Evolutionary conservation across 192 early-diverging fungal species (phyloP), one percentile per base, ranked within the genome.

Genomic region (Coemansia reversa): DNA sequence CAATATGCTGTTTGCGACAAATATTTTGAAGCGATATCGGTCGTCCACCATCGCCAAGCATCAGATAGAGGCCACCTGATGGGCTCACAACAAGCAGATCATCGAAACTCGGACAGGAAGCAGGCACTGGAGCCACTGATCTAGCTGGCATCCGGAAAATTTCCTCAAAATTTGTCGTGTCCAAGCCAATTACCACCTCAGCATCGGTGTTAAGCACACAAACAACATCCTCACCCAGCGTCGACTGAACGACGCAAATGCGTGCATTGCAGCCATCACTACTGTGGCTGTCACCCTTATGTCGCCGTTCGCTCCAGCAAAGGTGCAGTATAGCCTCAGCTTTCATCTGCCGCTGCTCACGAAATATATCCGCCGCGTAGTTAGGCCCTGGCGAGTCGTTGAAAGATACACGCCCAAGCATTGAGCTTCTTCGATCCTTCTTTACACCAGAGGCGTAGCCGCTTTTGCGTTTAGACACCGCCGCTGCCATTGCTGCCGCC

Each of bases 351-450:
- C 68, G 72, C 45, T 80, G 77, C 52, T 80, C 77, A 33, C 72
- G 61, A 32, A 80, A 71, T 49, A 70, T 60, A 47, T 80, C 77
- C 16, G 69, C 72, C 0, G 71, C 71, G 35, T 70, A 74, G 22
- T 62, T 70, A 45, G 65, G 54, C 7, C 71, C 77, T 8, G 77
- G 77, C 30, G 76, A 74, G 68, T 80, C 77, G 61, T 67, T 73
- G 55, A 80, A 70, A 4, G 77, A 80, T 6, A 71, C 68, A 0
- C 77, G 77, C 1, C 77, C 77, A 5, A 80, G 55, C 57, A 80
- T 52, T 22, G 77, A 80, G 49, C 65, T 67, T 47, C 77, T 68
- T 8, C 72, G 77, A 55, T 71, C 72, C 51, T 51, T 71, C 45
- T 71, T 74, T 39, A 65, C 67, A 4, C 64, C 71, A 3, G 76